These are phyloP conservation scores for Amanita rubescens DNA, from an alignment of 768 basidiomycete species.

Conservation along the genomic window DNA sequence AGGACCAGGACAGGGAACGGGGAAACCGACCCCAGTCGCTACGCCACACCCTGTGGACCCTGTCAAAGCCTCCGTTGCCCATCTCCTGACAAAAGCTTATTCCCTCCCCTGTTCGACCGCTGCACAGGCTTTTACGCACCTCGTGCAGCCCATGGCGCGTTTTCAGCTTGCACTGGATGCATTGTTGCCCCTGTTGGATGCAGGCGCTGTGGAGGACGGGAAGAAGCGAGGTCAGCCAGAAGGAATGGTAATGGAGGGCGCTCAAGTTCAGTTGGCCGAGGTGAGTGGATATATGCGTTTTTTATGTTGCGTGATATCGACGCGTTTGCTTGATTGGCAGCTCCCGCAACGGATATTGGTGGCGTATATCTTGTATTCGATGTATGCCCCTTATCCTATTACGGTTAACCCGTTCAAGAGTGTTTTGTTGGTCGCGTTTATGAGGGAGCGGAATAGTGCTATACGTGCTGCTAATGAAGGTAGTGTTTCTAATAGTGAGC, in stretches of 20 bases:
- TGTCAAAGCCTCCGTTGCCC: constrained; percentile 55
- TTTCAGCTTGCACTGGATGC: constrained; percentile 83
- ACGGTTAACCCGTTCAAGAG: constrained; percentile 78
- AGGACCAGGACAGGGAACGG: no score
- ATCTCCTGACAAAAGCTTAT: constrained; percentile 59
- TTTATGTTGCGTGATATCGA: constrained; percentile 8
- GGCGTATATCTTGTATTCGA: constrained; percentile 70
- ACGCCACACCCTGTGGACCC: constrained; percentile 30
- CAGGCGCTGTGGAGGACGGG: constrained; percentile 22
- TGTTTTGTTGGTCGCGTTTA: constrained; percentile 57
- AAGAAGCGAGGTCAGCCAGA: neutral
- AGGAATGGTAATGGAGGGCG: neutral
- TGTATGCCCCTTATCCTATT: constrained; percentile 76
- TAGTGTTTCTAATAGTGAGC: constrained; percentile 58
- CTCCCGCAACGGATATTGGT: constrained; percentile 69
- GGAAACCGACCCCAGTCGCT: neutral
- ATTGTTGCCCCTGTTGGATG: constrained; percentile 64
- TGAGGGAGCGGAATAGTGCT: constrained; percentile 60
- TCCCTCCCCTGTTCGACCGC: constrained; percentile 71
- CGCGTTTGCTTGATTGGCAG: constrained; percentile 23
- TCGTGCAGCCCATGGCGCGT: constrained; percentile 67
- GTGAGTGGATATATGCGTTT: constrained; percentile 29
- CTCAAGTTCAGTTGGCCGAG: constrained; percentile 31
- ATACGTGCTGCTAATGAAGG: constrained; percentile 39
- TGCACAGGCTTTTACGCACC: constrained; percentile 65